Conservation (phyloP, 257 asterid species). For the Scutellaria galericulata region DNA sequence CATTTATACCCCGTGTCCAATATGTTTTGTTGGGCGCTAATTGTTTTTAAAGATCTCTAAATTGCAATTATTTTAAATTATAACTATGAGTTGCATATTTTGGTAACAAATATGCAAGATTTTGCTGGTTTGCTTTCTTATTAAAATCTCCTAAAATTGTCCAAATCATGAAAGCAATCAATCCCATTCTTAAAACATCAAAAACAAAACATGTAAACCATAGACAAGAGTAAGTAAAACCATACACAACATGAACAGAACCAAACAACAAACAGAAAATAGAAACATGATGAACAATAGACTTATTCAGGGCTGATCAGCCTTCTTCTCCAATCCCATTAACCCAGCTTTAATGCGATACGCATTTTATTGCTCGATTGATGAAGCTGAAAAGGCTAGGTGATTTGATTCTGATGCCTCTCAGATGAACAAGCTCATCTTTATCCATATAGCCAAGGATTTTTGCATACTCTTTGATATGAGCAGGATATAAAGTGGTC, state of each 20-base stretch:
- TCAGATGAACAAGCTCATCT: constrained; percentile 27
- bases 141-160: too few relatives aligned
- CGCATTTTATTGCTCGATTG: constrained; percentile 4
- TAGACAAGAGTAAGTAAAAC: too few relatives aligned
- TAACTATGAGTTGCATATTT: too few relatives aligned
- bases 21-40: background rate
- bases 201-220: too few relatives aligned
- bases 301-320: too few relatives aligned
- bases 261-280: background rate
- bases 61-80: too few relatives aligned
- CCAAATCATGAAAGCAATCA: too few relatives aligned
- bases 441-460: constrained; percentile 47
- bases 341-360: background rate
- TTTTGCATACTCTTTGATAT: constrained; percentile 38
- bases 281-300: background rate
- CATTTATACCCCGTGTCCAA: background rate
- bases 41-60: too few relatives aligned
- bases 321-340: constrained; percentile 5
- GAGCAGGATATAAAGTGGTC: constrained; percentile 21
- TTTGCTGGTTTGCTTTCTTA: too few relatives aligned
- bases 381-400: constrained; percentile 23
- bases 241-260: background rate
- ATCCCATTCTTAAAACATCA: too few relatives aligned
- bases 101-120: too few relatives aligned
- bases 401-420: constrained; percentile 34